Base-by-base conservation (phyloP, 805 yeast genomes). In the Hanseniaspora pseudoguilliermondii region DNA sequence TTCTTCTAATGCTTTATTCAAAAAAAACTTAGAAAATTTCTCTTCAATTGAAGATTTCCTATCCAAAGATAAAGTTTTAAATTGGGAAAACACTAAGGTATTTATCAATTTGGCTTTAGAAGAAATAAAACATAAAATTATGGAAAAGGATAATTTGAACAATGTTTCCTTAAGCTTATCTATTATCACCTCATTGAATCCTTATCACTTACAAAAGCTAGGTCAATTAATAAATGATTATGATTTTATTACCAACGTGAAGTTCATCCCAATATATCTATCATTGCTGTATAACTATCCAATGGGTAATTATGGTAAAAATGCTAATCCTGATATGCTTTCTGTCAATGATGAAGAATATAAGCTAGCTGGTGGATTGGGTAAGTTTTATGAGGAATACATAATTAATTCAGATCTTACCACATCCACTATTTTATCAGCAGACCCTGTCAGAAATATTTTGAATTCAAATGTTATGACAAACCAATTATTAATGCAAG, bases 261-360 rank as follows among this genome's bases (percentile, higher is more conserved):
- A 20, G n/a, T 46, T 53, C 27, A 36, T 53, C 29, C 56, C 56
- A 4, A 36, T 46, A 5, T 53, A 53, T 16, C n/a, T 53, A 13
- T 27, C 50, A 10, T 46, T 53, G 34, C 25, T 53, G 20, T 53
- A 53, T 46, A 53, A 53, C 18, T 53, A 38, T 21, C 56, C 56
- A 10, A 53, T 53, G 56, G 56, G 56, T 5, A 53, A 53, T n/a
- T 53, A 53, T 13, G 49, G 49, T 20, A 40, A 46, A 43, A 46
- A 6, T 18, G 5, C 27, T 6, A 32, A 35, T 21, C 9, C 36
- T 27, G 44, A 40, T 49, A 21, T n/a, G 3, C 42, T 23, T 9
- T 41, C 27, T 16, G 43, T 21, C 18, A 36, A 36, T 38, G 56
- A 38, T 38, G 43, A 44, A 2, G 10, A 46, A 25, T 46, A 46